phyloP scores from a whole-genome alignment of 495 filamentous ascomycete species.

The Xylaria castorea region DNA sequence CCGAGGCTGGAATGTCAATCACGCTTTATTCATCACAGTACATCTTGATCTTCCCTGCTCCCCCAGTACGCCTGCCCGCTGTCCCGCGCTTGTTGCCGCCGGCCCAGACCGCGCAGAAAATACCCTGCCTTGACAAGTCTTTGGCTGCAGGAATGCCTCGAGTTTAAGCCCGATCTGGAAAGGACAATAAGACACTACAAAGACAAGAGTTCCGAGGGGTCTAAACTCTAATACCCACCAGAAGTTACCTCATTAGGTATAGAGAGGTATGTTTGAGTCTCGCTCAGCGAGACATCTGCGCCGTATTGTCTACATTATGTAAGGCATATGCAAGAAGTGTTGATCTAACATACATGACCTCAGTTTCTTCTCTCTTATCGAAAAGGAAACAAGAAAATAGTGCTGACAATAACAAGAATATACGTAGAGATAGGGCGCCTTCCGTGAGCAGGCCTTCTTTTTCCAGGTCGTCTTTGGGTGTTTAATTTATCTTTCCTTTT shows the following conservation, averaged over 20 bases:
- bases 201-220: slow-evolving; percentile 24
- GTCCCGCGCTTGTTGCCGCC: slow-evolving; percentile 27
- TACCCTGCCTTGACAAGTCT: slow-evolving; percentile 17
- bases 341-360: slow-evolving; percentile 14
- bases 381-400: not conserved
- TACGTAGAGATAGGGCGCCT: not conserved
- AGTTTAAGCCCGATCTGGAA: slow-evolving; percentile 28
- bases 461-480: not conserved
- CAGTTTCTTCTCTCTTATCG: not conserved
- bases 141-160: slow-evolving; percentile 25
- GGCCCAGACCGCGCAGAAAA: slow-evolving; percentile 21
- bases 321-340: not conserved
- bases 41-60: slow-evolving; percentile 6
- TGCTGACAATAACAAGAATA: not conserved
- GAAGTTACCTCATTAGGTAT: slow-evolving; percentile 8
- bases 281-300: slow-evolving; percentile 21
- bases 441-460: not conserved
- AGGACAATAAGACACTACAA: slow-evolving; percentile 21
- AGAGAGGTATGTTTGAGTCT: slow-evolving; percentile 15
- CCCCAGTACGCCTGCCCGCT: slow-evolving; percentile 4
- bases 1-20: slow-evolving; percentile 10
- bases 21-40: slow-evolving; percentile 18
- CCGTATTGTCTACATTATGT: not conserved
- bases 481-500: slow-evolving; percentile 9
- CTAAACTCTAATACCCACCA: slow-evolving; percentile 6